Evolutionary conservation across 2,329 filamentous ascomycete genomes (phyloP).

Genomic region (Phialemoniopsis sp.): DNA sequence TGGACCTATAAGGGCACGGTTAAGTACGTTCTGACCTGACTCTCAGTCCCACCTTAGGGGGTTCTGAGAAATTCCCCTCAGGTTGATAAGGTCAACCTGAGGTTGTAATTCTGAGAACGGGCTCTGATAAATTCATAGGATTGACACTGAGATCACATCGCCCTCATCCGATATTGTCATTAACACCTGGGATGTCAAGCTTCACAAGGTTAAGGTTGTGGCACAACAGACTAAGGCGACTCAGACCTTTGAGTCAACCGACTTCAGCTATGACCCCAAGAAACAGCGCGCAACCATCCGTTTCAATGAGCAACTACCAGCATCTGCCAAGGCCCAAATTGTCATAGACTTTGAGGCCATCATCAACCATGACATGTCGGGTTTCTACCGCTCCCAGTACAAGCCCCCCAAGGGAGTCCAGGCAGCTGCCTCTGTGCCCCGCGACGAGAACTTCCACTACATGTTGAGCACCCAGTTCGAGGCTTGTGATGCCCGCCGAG

Average conservation of each 20-base stretch:
- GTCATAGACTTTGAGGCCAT: constrained; percentile 63
- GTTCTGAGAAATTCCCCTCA: too few relatives aligned
- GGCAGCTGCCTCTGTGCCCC: constrained; percentile 73
- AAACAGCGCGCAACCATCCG: constrained; percentile 77
- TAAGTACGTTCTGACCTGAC: constrained; percentile 31
- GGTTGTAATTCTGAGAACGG: too few relatives aligned
- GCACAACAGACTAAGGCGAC: constrained; percentile 54
- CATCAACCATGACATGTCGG: constrained; percentile 93
- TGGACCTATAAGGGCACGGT: constrained; percentile 83
- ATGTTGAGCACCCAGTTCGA: constrained; percentile 98
- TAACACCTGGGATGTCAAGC: constrained; percentile 81
- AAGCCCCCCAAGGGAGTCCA: constrained; percentile 62
- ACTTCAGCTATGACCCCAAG: constrained; percentile 76
- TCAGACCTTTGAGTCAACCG: constrained; percentile 54
- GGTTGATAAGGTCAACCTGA: too few relatives aligned
- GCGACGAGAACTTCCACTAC: constrained; percentile 61
- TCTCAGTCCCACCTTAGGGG: too few relatives aligned
- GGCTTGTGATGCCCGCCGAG: constrained; percentile 87
- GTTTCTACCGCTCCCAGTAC: constrained; percentile 86
- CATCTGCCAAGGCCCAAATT: constrained; percentile 61
- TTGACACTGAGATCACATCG: constrained; percentile 69
- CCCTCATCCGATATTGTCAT: constrained; percentile 73
- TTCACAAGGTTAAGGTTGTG: constrained; percentile 60
- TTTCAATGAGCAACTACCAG: constrained; percentile 66
- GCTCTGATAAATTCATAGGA: constrained; percentile 46